Evolutionary conservation across 176 grass and related monocot species (phyloP), one percentile per base, ranked within the genome.

Genomic region (Musa acuminata): DNA sequence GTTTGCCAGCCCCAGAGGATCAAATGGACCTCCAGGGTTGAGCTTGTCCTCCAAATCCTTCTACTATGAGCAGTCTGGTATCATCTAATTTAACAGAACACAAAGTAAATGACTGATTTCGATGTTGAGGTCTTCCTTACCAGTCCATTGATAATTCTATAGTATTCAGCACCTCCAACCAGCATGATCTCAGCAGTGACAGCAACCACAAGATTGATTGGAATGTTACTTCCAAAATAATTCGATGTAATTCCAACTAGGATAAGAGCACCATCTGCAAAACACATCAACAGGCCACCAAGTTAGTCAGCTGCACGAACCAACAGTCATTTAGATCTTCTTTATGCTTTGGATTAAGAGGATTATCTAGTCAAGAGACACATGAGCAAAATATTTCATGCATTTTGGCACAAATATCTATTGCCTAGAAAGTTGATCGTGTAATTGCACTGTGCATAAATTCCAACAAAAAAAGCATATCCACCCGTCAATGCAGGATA

Each of bases 141-240:
- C 69, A 94, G 88, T 9, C 84, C 90, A 81, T 99, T 94, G 86
- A 57, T 99, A 83, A 99, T 94, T 78, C 95, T 79, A 80, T 94
- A 99, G 80, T 99, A 99, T 85, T 99, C 95, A 13, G 95, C 90
- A 54, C 95, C 95, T 29, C 95, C 95, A 63, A 99, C 64, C 50
- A 94, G 95, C 35, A 94, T 70, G 67, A 99, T 52, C 84, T 94
- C 95, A 24, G 95, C 95, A 64, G 57, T 11, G 14, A 99, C 86
- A 62, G 95, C 90, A 4, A 87, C 48, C 13, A 86, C 29, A 14
- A 99, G 95, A 84, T 99, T 94, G 87, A 94, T 94, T 0, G 95
- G 95, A 73, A 99, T 99, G 88, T 83, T 99, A 74, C 83, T 94
- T 74, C 95, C 95, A 71, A 99, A 94, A 84, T 99, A 99, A 85